These are phyloP conservation scores for Candida tunisiensis DNA, from an alignment of 1,139 yeast species.

Conservation along the genomic window DNA sequence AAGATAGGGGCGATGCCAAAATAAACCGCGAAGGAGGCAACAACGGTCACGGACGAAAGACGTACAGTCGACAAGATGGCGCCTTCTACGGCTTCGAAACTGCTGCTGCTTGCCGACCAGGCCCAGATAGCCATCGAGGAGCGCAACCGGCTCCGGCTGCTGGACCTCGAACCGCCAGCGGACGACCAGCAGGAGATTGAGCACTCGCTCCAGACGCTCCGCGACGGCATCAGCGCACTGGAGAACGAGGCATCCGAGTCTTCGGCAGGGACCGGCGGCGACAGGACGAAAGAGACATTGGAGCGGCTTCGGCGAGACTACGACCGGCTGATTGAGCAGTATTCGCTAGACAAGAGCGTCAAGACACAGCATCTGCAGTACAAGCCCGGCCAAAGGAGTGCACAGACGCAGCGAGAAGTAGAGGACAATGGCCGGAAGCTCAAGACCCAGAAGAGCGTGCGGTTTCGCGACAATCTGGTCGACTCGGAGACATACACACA, in stretches of 20 bases:
- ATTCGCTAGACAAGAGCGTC: neutral
- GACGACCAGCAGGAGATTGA: slow-evolving; percentile 38
- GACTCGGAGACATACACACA: slow-evolving; percentile 14
- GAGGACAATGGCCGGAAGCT: slow-evolving; percentile 2
- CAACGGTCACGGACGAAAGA: no score
- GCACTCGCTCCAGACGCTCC: slow-evolving; percentile 24
- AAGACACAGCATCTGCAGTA: neutral
- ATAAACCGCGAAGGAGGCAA: no score
- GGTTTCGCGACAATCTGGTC: slow-evolving; percentile 20
- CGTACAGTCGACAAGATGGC: neutral
- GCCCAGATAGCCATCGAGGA: slow-evolving; percentile 32
- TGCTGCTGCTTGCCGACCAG: slow-evolving; percentile 17
- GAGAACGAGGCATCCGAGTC: slow-evolving; percentile 8
- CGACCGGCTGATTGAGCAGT: slow-evolving; percentile 3
- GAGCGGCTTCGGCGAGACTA: slow-evolving; percentile 5
- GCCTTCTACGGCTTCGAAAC: slow-evolving; percentile 2
- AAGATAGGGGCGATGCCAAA: no score
- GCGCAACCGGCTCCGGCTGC: slow-evolving; percentile 26
- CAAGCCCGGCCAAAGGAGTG: neutral
- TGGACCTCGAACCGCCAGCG: slow-evolving; percentile 33
- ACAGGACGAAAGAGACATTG: slow-evolving; percentile 1
- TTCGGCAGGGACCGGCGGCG: neutral
- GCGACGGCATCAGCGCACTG: slow-evolving; percentile 16
- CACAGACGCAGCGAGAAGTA: slow-evolving; percentile 1
- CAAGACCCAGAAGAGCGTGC: slow-evolving; percentile 15